Evolutionary conservation across 805 yeast genomes (phyloP), one percentile per base, ranked within the genome.

Genomic region (Saturnispora galanensis): DNA sequence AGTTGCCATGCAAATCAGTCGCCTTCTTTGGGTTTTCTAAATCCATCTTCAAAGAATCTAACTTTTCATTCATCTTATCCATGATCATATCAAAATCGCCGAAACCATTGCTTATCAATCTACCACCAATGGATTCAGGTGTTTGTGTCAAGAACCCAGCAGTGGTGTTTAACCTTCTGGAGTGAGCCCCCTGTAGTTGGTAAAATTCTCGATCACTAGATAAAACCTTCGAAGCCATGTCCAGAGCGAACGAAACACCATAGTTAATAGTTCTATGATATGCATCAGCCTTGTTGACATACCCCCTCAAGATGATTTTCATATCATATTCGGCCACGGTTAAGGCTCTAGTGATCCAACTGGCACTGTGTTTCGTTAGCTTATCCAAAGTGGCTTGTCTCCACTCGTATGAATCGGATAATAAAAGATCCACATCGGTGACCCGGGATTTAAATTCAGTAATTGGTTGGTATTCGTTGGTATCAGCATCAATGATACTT

Each of bases 171-270:
- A 73, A 31, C 65, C 66, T 49, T 60, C 60, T 31, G 57, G 63
- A 53, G 29, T 50, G 50, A 10, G 50, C 41, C 13, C 47, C 65
- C 52, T 47, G 64, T 48, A 41, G 71, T 58, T 73, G 71, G 2
- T 76, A 71, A 28, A 81, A 60, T 54, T 84, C 93, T 37, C 80
- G 66, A 54, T 86, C 94, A 28, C 70, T 70, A 15, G 80, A 70
- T n/a, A 79, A 64, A 10, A 86, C 73, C 4, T 74, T 60, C 4
- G 93, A 87, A 1, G 95, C 95, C 80, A 87, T 74, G 52, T 85
- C 93, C 47, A 89, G 66, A 0, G 98, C 97, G 69, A 90, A 85
- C 0, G 95, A 81, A 40, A 88, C 81, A 44, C 97, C 97, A 55
- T 74, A 79, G 46, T 84, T 81, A 35, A 84, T 73, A 2, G 51